Base-by-base conservation (phyloP, 2,329 filamentous ascomycete species). In the Whalleya microplaca region DNA sequence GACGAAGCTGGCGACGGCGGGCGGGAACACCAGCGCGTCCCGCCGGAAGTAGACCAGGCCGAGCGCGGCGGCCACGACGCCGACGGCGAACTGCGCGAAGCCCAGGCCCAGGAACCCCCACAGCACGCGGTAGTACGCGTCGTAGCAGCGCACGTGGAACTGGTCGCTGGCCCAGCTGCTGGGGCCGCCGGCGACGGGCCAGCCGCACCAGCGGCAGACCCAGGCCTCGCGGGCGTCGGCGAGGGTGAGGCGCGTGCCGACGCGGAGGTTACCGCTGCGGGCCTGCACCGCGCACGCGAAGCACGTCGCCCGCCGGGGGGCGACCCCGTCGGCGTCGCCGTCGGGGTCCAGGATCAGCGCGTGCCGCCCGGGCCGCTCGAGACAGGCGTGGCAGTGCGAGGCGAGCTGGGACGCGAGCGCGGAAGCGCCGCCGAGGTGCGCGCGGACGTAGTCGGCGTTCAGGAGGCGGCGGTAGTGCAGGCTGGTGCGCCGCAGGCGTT, bases 131-230 rank as follows among this genome's bases (percentile, higher is more conserved):
- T 73, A 72, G 52, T 77, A 79, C n/a, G 66, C 61, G 44, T 66
- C 64, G 49, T 75, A 77, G 61, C 78, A 80, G 6, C 2, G 2
- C 10, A 63, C 59, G 58, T 80, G 78, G 55, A 78, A 79, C 64
- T 79, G 72, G 29, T 72, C 67, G 49, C 73, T 69, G 6, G 71
- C 70, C 59, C 65, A 71, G 8, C 70, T 71, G 4, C 5, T 12
- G 6, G 9, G 65, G 56, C 21, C 65, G 65, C 3, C 55, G 4
- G 65, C 61, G 29, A 78, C 67, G 7, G 77, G 77, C 55, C 67
- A 72, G 0, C 78, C 77, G 63, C 78, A 80, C 71, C 76, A 80
- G 6, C 77, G 72, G 44, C 78, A 80, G 10, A 76, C 68, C 68
- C 71, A 78, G 23, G 72, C 70, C 3, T 59, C 64, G 9, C 64